phyloP scores from a whole-genome alignment of 2,329 filamentous ascomycete genomes.

The Cytospora mali region DNA sequence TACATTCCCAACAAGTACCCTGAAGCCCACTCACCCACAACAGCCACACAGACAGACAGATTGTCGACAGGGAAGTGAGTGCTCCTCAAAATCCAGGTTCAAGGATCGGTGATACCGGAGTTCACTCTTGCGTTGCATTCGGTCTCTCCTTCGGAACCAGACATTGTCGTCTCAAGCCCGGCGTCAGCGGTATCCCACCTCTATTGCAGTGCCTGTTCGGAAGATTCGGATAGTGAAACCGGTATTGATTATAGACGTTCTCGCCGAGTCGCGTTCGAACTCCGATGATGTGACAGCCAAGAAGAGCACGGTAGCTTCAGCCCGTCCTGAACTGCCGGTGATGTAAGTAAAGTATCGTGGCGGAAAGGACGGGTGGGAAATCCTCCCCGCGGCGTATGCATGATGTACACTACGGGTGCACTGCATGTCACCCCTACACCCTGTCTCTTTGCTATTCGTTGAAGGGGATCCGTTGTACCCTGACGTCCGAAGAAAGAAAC shows the following conservation, averaged over 20 bases:
- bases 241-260: too few species aligned
- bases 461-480: not conserved
- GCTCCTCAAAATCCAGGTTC: not conserved
- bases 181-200: too few species aligned
- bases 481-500: not conserved
- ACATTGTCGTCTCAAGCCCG: not conserved
- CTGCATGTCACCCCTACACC: not conserved
- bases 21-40: not conserved
- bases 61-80: too few species aligned
- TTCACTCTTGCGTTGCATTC: not conserved
- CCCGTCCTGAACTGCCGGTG: not conserved
- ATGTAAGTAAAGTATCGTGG: not conserved
- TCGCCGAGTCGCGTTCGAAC: too few species aligned
- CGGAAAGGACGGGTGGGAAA: not conserved
- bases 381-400: not conserved
- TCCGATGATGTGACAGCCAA: too few species aligned
- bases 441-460: not conserved
- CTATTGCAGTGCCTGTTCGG: not conserved
- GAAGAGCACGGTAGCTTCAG: not conserved
- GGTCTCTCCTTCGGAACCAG: not conserved
- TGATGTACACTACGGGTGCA: not conserved
- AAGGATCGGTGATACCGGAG: not conserved
- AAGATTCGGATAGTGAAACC: not conserved
- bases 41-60: too few species aligned
- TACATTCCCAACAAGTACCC: too few species aligned